Base-by-base conservation (phyloP, 345 rosid genomes). In the Linum lewisii region DNA sequence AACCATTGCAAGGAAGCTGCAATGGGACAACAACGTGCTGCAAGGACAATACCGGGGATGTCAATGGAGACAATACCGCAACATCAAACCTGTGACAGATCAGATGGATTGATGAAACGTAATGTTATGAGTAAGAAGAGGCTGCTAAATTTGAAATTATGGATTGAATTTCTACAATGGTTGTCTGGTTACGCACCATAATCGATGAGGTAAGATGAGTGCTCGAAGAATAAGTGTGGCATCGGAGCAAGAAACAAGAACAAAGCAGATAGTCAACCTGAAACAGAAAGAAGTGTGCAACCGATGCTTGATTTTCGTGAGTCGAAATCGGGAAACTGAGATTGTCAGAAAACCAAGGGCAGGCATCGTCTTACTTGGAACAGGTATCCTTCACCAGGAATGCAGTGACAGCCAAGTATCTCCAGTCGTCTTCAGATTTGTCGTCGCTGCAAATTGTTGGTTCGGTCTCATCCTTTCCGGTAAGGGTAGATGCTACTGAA, bases 331-430 rank as follows among this genome's bases (percentile, higher is more conserved):
- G 63, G 37, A 18, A 52, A 23, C 56, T 7, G 4, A 15, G 15
- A 51, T 55, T 15, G 54, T 22, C 59, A 47, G 21, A 49, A 20
- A 52, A 51, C 38, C 22, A 20, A 42, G 44, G 58, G 52, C 21
- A 47, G 18, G 57, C 10, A 49, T 53, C 16, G 42, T 70, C 81
- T 73, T 47, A 86, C 96, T 92, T 81, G 73, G 94, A 89, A 69
- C 86, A 84, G 66, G 72, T 58, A 72, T 71, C 65, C 77, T 75
- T 89, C 55, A 87, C 94, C 62, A 87, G 87, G 82, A 93, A 93
- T 34, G 95, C 85, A 53, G 97, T 89, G 64, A 91, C 86, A 22
- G 97, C 91, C 55, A 93, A 79, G 78, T 86, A 85, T 87, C 99
- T 85, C 94, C 94, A 89, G 71, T 89, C 99, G 75, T 89, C 95